phyloP scores from a whole-genome alignment of 2,329 filamentous ascomycete species.

The Venturia oleaginea region DNA sequence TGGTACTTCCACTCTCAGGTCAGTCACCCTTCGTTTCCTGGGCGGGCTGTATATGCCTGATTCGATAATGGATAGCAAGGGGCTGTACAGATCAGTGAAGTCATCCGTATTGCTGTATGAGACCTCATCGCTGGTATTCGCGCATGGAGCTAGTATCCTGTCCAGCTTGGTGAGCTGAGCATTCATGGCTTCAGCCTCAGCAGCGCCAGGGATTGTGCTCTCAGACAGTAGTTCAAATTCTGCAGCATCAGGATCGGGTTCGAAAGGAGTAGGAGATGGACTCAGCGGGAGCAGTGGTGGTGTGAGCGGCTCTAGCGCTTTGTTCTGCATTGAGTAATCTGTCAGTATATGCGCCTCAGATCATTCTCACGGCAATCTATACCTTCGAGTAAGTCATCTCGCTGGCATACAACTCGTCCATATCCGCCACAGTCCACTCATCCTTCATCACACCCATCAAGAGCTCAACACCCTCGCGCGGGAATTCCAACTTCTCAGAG shows the following conservation, averaged over 20 bases:
- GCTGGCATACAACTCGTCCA: conserved; percentile 19
- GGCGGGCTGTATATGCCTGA: conserved; percentile 19
- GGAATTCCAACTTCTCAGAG: conserved; percentile 31
- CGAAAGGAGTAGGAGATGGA: conserved; percentile 29
- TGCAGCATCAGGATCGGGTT: conserved; percentile 31
- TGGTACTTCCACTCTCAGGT: conserved; percentile 38
- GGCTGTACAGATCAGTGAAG: conserved; percentile 19
- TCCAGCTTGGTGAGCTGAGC: conserved; percentile 24
- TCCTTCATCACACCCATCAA: conserved; percentile 28
- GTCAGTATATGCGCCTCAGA: not conserved
- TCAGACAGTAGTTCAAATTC: conserved; percentile 30
- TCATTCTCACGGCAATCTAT: conserved; percentile 14
- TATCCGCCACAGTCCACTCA: conserved; percentile 18
- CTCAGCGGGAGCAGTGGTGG: conserved; percentile 39
- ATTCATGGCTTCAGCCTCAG: conserved; percentile 28
- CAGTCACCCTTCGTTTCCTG: conserved; percentile 25
- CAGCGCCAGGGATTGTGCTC: conserved; percentile 24
- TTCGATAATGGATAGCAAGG: conserved; percentile 17
- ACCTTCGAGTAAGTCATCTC: conserved; percentile 20
- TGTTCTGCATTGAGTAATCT: conserved; percentile 21
- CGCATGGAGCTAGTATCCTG: conserved; percentile 10
- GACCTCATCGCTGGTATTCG: conserved; percentile 19
- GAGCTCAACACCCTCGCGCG: conserved; percentile 26
- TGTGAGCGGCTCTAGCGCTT: conserved; percentile 27
- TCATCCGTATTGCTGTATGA: conserved; percentile 19